Percentiles rank a stretch among this genome's conserved stretches.
These are phyloP conservation scores for Mortierella sp. DNA, from an alignment of 371 early-diverging fungal genomes.

Conservation along the genomic window DNA sequence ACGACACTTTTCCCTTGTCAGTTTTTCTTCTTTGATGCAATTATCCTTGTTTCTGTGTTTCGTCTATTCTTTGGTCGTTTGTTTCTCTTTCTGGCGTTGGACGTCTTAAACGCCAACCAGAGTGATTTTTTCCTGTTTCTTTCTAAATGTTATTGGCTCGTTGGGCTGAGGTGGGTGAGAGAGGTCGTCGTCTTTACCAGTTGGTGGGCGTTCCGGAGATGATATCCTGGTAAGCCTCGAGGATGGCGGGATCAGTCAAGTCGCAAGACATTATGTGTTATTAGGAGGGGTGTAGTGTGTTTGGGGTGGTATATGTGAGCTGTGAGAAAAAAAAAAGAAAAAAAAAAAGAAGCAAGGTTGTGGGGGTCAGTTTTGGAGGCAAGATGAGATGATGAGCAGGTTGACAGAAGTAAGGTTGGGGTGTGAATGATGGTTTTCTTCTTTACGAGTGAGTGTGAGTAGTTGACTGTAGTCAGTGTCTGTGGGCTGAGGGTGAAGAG, in stretches of 20 bases:
- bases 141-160: neutral
- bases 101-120: neutral
- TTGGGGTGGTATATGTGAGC: slow-evolving; percentile 7
- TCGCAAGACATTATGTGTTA: slow-evolving; percentile 71
- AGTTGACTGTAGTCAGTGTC: neutral
- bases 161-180: neutral
- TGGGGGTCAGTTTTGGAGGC: neutral
- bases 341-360: neutral
- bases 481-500: slow-evolving; percentile 1
- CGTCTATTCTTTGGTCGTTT: neutral
- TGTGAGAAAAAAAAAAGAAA: neutral
- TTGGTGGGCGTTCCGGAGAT: slow-evolving; percentile 65
- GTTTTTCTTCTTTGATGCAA: neutral
- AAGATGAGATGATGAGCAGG: neutral
- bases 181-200: slow-evolving; percentile 60
- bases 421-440: neutral
- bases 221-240: slow-evolving; percentile 73
- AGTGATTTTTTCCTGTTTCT: neutral
- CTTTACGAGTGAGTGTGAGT: neutral
- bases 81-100: neutral
- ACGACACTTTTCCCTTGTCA: neutral
- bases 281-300: neutral
- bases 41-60: neutral
- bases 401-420: neutral
- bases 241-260: slow-evolving; percentile 75